Conservation (phyloP, 805 yeast species). For the Cyberlindnera xishuangbannaensis region DNA sequence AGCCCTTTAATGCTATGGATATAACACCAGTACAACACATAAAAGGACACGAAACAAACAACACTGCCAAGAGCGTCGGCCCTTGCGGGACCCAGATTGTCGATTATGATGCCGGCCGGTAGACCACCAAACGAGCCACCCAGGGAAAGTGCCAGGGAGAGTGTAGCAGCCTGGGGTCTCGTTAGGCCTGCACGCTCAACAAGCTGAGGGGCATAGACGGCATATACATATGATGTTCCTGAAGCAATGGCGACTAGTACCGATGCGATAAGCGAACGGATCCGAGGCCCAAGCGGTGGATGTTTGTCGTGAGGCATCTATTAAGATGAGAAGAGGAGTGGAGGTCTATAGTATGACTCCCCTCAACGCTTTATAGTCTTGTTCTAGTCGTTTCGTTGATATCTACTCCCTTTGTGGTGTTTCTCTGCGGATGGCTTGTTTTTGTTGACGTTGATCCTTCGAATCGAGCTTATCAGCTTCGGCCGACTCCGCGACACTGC, state of each 20-base stretch:
- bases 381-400: too few relatives aligned
- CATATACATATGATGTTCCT: slow-evolving; percentile 72
- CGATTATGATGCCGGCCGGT: slow-evolving; percentile 66
- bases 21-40: slow-evolving; percentile 43
- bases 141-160: slow-evolving; percentile 54
- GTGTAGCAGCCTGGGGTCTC: slow-evolving; percentile 54
- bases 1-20: slow-evolving; percentile 34
- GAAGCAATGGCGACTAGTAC: slow-evolving; percentile 54
- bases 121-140: slow-evolving; percentile 70
- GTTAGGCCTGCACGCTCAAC: slow-evolving; percentile 50
- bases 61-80: slow-evolving; percentile 53
- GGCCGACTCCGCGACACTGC: too few relatives aligned
- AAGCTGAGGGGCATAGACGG: slow-evolving; percentile 72
- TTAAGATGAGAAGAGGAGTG: background rate
- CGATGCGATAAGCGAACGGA: slow-evolving; percentile 16
- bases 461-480: too few relatives aligned
- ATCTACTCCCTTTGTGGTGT: too few relatives aligned
- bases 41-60: slow-evolving; percentile 50
- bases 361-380: too few relatives aligned
- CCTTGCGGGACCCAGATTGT: slow-evolving; percentile 47
- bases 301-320: slow-evolving; percentile 1
- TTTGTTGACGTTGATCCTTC: too few relatives aligned
- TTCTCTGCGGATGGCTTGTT: too few relatives aligned
- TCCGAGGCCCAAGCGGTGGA: slow-evolving; percentile 10
- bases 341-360: too few relatives aligned